phyloP scores from a whole-genome alignment of 345 rosid species.

The Pugionium cornutum region DNA sequence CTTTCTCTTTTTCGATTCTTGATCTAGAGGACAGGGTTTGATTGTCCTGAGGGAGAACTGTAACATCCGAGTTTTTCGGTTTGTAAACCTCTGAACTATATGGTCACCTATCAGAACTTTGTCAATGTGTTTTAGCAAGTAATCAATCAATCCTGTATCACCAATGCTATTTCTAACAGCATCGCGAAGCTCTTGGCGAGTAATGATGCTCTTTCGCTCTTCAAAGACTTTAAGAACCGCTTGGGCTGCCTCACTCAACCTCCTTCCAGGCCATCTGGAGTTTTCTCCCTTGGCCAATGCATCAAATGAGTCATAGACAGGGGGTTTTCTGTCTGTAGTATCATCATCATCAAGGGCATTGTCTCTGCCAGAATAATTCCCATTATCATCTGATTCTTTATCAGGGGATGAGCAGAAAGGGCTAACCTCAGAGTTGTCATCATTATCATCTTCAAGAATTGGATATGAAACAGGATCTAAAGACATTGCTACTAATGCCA shows the following conservation, averaged over 20 bases:
- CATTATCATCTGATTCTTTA: constrained; percentile 1
- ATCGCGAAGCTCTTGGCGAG: constrained; percentile 54
- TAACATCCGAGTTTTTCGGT: constrained; percentile 36
- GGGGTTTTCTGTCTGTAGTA: background rate
- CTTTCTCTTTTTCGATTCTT: constrained; percentile 25
- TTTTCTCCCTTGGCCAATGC: constrained; percentile 4
- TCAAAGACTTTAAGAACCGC: constrained; percentile 43
- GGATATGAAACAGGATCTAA: too few relatives aligned
- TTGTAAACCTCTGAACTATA: constrained; percentile 45
- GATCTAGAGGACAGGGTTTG: constrained; percentile 10
- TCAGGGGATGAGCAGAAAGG: constrained; percentile 13
- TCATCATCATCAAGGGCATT: background rate
- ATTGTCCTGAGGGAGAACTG: constrained; percentile 46
- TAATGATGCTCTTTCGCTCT: constrained; percentile 22
- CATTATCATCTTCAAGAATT: too few relatives aligned
- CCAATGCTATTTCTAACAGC: constrained; percentile 55
- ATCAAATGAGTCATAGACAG: constrained; percentile 30
- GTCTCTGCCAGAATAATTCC: constrained; percentile 2
- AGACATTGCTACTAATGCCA: constrained; percentile 40
- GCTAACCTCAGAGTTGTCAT: background rate
- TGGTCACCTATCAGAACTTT: constrained; percentile 44
- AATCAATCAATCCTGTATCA: constrained; percentile 76
- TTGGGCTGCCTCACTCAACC: constrained; percentile 48
- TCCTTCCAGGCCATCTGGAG: constrained; percentile 49
- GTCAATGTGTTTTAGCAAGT: constrained; percentile 53